These are phyloP conservation scores for Mycosphaerella arachidis DNA, from an alignment of 2,329 filamentous ascomycete genomes.

Conservation along the genomic window DNA sequence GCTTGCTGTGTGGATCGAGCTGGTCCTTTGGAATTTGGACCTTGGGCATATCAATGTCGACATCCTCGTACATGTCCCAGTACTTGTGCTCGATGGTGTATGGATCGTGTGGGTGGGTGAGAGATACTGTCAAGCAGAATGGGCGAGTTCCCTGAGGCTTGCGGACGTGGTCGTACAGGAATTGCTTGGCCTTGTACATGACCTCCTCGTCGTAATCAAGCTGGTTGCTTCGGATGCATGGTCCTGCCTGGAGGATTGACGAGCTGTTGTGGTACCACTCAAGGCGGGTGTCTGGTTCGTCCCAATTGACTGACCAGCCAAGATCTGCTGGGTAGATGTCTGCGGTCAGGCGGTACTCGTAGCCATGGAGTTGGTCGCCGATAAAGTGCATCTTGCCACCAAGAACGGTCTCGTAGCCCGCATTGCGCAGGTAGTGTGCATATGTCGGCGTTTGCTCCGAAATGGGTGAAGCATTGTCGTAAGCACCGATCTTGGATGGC, in stretches of 20 bases:
- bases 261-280: conserved; percentile 98
- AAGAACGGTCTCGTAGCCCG: conserved; percentile 83
- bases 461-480: conserved; percentile 85
- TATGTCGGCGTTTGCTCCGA: conserved; percentile 83
- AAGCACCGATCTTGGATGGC: conserved; percentile 85
- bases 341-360: conserved; percentile 85
- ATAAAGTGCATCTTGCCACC: conserved; percentile 98
- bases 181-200: conserved; percentile 86
- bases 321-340: conserved; percentile 95
- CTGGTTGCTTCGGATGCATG: conserved; percentile 88
- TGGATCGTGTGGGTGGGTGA: conserved; percentile 91
- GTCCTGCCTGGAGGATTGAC: conserved; percentile 83
- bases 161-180: conserved; percentile 86
- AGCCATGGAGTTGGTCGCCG: conserved; percentile 89
- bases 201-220: conserved; percentile 95
- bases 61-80: conserved; percentile 86
- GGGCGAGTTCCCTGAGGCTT: conserved; percentile 68
- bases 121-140: conserved; percentile 84
- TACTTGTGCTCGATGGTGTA: conserved; percentile 92
- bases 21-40: conserved; percentile 74
- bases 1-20: conserved; percentile 81
- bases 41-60: conserved; percentile 79
- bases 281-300: conserved; percentile 74
- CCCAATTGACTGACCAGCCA: conserved; percentile 94
- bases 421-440: conserved; percentile 79